phyloP scores from a whole-genome alignment of 148 eudicot genomes.

The Chenopodium suecicum region DNA sequence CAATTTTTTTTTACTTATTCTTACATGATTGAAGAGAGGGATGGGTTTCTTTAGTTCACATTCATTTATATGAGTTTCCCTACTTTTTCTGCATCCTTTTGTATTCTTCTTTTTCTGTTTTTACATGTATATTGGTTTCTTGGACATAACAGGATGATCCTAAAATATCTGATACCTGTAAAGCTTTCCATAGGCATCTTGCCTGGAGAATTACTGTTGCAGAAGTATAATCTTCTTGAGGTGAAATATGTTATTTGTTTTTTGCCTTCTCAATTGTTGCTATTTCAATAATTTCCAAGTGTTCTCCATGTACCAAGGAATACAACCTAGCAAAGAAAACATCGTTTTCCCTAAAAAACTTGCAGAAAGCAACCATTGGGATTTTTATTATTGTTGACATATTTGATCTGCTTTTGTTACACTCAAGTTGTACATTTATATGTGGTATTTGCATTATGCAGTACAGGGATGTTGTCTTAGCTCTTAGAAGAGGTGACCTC shows the following conservation, averaged over 20 bases:
- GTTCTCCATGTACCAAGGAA: background rate
- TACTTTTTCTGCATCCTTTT: background rate
- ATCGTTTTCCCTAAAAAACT: background rate
- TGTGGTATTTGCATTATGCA: constrained; percentile 27
- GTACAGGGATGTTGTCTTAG: constrained; percentile 72
- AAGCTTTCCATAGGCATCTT: constrained; percentile 93
- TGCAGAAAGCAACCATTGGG: background rate
- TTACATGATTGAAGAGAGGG: too few species aligned
- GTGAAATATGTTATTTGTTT: constrained; percentile 34
- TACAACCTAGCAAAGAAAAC: background rate
- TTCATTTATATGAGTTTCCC: background rate
- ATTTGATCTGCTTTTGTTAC: background rate
- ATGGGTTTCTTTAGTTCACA: background rate
- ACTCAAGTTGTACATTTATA: background rate
- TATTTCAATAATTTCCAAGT: background rate
- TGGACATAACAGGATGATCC: constrained; percentile 68
- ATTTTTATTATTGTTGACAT: background rate
- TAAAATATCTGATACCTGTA: constrained; percentile 95
- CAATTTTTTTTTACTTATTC: background rate
- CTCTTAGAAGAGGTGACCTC: constrained; percentile 91
- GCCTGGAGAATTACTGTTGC: constrained; percentile 61
- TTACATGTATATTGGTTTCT: constrained; percentile 8
- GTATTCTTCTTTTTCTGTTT: background rate
- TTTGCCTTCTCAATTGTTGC: background rate
- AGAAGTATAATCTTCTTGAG: constrained; percentile 78